Evolutionary conservation across 2,329 filamentous ascomycete genomes (phyloP), one percentile per base, ranked within the genome.

Genomic region (Furcasterigmium sp.): DNA sequence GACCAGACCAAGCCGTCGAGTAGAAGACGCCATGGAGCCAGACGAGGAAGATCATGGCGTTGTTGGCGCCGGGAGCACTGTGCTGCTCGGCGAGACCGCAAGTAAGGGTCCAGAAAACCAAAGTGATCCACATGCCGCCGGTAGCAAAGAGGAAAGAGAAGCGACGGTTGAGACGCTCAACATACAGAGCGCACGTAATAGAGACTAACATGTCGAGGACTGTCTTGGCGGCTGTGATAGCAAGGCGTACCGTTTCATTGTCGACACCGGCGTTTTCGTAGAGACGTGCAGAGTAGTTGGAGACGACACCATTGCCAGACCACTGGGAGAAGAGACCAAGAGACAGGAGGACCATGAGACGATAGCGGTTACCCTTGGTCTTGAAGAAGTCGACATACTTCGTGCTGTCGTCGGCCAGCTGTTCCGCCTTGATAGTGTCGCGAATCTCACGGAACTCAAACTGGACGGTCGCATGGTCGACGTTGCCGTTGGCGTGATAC

Each of bases 271-370:
- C 79, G 38, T 73, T 73, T 28, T 70, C 63, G 61, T 83, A 82
- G 49, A 85, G 70, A 43, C 72, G 68, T 45, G 79, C 76, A 52
- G 81, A 78, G 57, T 85, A 85, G 63, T 84, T 84, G 48, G 73
- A 80, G 54, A 85, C 77, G 3, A 85, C 63, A 17, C 76, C 80
- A 54, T 84, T 85, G 36, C 82, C 82, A 42, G 74, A 80, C 63
- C 82, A 85, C 61, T 85, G 81, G 2, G 79, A 83, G 55, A 84
- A 82, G 50, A 84, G 63, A 52, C 79, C 82, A 14, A 85, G 68
- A 0, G 77, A 82, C 30, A 82, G 59, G 32, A 84, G 67, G 44
- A 85, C 74, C 38, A 74, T 68, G 36, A 85, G 64, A 9, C 82
- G 70, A 66, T 80, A 80, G 42, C 79, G 70, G 65, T 85, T 85